Evolutionary conservation across 495 filamentous ascomycete species (phyloP).

Genomic region (Neurospora sp.): DNA sequence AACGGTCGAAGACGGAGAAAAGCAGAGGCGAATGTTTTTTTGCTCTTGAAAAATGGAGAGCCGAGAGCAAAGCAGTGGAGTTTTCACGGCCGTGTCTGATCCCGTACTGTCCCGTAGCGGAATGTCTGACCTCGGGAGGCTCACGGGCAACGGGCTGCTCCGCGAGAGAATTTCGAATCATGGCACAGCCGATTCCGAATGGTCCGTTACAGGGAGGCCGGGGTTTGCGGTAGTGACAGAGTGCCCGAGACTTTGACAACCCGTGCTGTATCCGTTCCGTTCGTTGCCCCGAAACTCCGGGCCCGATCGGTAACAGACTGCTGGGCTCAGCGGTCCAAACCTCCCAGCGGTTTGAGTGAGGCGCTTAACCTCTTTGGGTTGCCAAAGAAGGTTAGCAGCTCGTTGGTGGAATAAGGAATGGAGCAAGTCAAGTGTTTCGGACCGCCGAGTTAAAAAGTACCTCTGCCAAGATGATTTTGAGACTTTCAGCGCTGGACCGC

Average conservation of each 20-base stretch:
- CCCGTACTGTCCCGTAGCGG: neutral
- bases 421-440: no score
- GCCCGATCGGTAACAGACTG: no score
- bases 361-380: neutral
- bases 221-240: neutral
- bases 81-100: neutral
- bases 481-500: neutral
- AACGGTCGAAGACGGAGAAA: neutral
- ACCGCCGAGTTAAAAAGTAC: no score
- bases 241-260: neutral
- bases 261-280: no score
- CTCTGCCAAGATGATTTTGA: no score
- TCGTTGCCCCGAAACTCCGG: no score
- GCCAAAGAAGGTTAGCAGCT: neutral
- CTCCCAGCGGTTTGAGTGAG: neutral
- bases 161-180: neutral
- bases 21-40: neutral
- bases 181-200: neutral
- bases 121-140: neutral
- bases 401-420: no score
- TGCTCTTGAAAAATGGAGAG: neutral
- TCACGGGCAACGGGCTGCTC: neutral
- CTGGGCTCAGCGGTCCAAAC: neutral
- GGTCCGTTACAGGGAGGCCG: neutral
- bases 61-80: neutral